phyloP scores from a whole-genome alignment of 768 basidiomycete genomes.

The Hemileccinum impolitum region DNA sequence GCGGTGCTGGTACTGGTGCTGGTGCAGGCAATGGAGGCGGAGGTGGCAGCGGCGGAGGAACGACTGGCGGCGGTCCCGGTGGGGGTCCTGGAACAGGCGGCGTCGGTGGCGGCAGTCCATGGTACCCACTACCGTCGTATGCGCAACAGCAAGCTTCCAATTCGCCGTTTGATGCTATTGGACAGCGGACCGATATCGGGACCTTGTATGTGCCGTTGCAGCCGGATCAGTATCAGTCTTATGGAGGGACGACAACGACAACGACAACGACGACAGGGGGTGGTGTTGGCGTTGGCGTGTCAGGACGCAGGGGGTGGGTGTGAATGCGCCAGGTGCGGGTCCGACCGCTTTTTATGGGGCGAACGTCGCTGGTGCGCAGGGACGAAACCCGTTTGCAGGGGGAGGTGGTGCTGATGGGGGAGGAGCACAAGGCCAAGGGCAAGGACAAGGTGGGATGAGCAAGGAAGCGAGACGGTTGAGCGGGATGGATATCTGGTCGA shows the following conservation, averaged over 20 bases:
- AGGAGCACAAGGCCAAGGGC: slow-evolving; percentile 24
- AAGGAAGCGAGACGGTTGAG: slow-evolving; percentile 62
- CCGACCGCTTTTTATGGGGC: slow-evolving; percentile 48
- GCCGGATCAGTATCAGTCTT: slow-evolving; percentile 70
- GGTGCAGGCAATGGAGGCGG: too few relatives aligned
- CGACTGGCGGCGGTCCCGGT: not conserved
- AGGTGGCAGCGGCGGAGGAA: not conserved
- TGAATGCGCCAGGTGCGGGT: too few relatives aligned
- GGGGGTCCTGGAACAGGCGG: slow-evolving; percentile 3
- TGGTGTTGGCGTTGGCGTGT: too few relatives aligned
- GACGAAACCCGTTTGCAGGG: slow-evolving; percentile 38
- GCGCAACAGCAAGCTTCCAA: slow-evolving; percentile 39
- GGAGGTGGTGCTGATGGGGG: slow-evolving; percentile 35
- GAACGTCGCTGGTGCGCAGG: slow-evolving; percentile 30
- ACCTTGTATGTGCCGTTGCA: slow-evolving; percentile 80
- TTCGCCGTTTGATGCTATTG: slow-evolving; percentile 57
- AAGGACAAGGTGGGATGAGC: slow-evolving; percentile 36
- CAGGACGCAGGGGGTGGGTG: too few relatives aligned
- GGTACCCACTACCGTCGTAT: slow-evolving; percentile 32
- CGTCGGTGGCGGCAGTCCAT: slow-evolving; percentile 12
- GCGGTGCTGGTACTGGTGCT: not conserved
- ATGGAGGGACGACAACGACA: slow-evolving; percentile 33
- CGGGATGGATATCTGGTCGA: slow-evolving; percentile 73
- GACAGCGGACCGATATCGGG: slow-evolving; percentile 61
- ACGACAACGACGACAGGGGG: too few relatives aligned